A percentile compares a stretch with the other conserved stretches of the same genome.
Evolutionary conservation across 2,329 filamentous ascomycete species (phyloP).

Genomic region (Ceratocystiopsis sp.): DNA sequence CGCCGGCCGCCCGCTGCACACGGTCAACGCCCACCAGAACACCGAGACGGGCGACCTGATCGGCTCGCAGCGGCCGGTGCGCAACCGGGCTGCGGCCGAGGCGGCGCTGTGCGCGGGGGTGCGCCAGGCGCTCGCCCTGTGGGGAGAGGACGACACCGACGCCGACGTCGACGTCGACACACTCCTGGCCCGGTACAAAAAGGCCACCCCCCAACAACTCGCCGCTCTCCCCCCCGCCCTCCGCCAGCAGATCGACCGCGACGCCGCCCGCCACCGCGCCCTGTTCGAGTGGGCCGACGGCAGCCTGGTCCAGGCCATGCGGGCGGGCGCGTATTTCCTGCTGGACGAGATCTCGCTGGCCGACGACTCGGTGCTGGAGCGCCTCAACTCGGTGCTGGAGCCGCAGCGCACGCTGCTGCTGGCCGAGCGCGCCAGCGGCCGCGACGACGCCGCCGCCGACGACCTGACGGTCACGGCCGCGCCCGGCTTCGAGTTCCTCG

Average conservation of each 20-base stretch:
- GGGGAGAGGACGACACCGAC: neutral
- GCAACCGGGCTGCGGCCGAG: constrained; percentile 63
- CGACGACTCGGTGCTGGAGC: constrained; percentile 90
- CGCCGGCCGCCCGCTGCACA: constrained; percentile 57
- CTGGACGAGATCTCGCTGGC: constrained; percentile 96
- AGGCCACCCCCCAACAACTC: constrained; percentile 26
- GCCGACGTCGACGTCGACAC: constrained; percentile 25
- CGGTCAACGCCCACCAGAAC: constrained; percentile 96
- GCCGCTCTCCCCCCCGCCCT: constrained; percentile 30
- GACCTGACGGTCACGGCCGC: constrained; percentile 63
- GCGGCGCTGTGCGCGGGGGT: constrained; percentile 50
- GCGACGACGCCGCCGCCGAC: constrained; percentile 42
- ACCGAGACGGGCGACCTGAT: constrained; percentile 96
- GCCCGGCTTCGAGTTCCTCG: constrained; percentile 83
- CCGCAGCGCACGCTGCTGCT: constrained; percentile 71
- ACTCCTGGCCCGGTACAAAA: constrained; percentile 42
- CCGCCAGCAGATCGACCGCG: constrained; percentile 26
- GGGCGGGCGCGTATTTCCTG: constrained; percentile 72
- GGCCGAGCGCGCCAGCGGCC: constrained; percentile 70
- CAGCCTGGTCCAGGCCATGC: constrained; percentile 87
- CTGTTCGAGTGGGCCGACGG: constrained; percentile 96
- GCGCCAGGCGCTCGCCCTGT: constrained; percentile 21
- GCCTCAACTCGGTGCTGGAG: constrained; percentile 91
- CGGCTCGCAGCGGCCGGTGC: constrained; percentile 78
- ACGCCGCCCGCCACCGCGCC: constrained; percentile 52